Percentiles rank a stretch among this genome's conserved stretches.
Evolutionary conservation across 495 filamentous ascomycete genomes (phyloP).

Genomic region (Neurospora sp.): DNA sequence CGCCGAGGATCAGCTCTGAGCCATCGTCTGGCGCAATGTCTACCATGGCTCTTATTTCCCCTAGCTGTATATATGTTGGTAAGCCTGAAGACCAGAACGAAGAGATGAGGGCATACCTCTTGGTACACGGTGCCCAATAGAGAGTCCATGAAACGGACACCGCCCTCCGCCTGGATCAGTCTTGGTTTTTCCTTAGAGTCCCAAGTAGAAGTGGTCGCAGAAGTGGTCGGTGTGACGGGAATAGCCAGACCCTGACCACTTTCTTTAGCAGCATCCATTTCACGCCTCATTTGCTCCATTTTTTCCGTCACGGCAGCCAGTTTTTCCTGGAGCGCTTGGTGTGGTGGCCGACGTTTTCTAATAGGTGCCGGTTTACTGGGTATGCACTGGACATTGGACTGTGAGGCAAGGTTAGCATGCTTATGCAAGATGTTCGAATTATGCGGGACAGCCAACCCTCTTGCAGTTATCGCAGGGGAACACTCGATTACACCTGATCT

Average conservation of each 20-base stretch:
- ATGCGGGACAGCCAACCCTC: not conserved
- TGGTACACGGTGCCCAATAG: conserved; percentile 31
- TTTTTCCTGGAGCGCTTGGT: conserved; percentile 40
- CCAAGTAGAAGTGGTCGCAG: conserved; percentile 5
- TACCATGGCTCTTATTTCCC: conserved; percentile 38
- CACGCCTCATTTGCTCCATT: not conserved
- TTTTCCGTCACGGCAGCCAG: conserved; percentile 15
- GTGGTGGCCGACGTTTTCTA: conserved; percentile 35
- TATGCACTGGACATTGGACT: conserved; percentile 37
- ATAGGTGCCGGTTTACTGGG: conserved; percentile 39
- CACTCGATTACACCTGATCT: conserved; percentile 59
- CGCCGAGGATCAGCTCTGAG: conserved; percentile 26
- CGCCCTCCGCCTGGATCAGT: conserved; percentile 35
- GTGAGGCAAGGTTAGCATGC: not conserved
- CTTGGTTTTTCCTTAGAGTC: conserved; percentile 23
- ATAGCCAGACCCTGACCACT: not conserved
- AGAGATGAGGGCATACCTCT: conserved; percentile 24
- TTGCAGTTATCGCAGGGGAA: conserved; percentile 57
- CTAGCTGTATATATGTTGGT: conserved; percentile 19
- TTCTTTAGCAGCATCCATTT: not conserved
- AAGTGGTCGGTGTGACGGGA: not conserved
- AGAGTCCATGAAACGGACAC: conserved; percentile 36
- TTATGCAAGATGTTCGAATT: conserved; percentile 1
- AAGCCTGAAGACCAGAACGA: not conserved
- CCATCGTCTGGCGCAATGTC: conserved; percentile 32